Percentiles rank a stretch among this genome's conserved stretches.
Evolutionary conservation across 768 basidiomycete genomes (phyloP).

Genomic region (Crepidotus variabilis): DNA sequence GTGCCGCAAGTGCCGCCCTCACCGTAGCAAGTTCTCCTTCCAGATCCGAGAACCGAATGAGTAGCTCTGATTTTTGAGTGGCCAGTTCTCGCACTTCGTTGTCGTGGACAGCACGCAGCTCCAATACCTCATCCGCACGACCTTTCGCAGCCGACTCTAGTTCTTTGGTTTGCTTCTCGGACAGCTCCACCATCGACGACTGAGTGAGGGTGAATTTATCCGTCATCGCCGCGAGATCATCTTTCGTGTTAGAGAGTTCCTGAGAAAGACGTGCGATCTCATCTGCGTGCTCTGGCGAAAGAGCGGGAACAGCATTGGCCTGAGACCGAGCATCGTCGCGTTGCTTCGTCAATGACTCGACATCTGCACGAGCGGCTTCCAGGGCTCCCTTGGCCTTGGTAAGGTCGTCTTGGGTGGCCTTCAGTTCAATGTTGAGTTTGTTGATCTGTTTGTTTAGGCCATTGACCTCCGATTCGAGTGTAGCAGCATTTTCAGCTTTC

Average conservation of each 20-base stretch:
- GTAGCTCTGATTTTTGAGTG: conserved; percentile 59
- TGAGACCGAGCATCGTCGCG: conserved; percentile 58
- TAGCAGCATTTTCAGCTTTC: conserved; percentile 59
- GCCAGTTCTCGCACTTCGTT: conserved; percentile 54
- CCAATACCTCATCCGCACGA: conserved; percentile 69
- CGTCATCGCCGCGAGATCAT: conserved; percentile 61
- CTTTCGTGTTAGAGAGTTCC: conserved; percentile 61
- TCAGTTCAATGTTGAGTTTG: conserved; percentile 65
- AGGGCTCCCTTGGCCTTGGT: conserved; percentile 65
- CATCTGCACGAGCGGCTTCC: conserved; percentile 48
- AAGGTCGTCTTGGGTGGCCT: conserved; percentile 83
- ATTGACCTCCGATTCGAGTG: conserved; percentile 53
- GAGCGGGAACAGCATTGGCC: conserved; percentile 32
- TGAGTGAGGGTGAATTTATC: conserved; percentile 69
- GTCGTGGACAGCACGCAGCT: conserved; percentile 55
- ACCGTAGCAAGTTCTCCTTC: conserved; percentile 73
- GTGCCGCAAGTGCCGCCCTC: conserved; percentile 51
- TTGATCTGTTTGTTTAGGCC: conserved; percentile 60
- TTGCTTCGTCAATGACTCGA: conserved; percentile 55
- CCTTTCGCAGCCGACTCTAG: conserved; percentile 71
- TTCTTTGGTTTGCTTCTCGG: conserved; percentile 64
- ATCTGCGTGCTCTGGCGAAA: conserved; percentile 44
- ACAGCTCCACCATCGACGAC: conserved; percentile 66
- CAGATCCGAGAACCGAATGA: conserved; percentile 63
- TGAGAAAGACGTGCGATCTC: conserved; percentile 54